Evolutionary conservation across 2,329 filamentous ascomycete species (phyloP).

Genomic region (Tolypocladium nubicola): DNA sequence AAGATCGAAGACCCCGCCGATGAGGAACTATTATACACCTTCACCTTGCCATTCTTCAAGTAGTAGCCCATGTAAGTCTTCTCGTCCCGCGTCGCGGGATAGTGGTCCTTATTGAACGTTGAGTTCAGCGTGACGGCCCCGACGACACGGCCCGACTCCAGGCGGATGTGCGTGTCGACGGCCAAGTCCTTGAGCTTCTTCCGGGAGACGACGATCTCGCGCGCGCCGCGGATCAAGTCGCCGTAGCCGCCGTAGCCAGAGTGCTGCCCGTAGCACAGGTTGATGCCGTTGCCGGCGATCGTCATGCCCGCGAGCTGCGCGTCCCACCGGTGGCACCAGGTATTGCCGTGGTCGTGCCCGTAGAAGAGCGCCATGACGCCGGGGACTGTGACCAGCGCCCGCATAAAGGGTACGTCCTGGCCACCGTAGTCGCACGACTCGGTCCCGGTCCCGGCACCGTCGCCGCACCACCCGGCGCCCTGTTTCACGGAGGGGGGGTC

Average conservation of each 20-base stretch:
- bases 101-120: conserved; percentile 47
- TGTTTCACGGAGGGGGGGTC: conserved; percentile 29
- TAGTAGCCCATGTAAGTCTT: conserved; percentile 11
- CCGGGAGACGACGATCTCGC: conserved; percentile 41
- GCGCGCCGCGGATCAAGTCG: conserved; percentile 48
- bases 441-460: conserved; percentile 23
- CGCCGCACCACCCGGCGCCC: conserved; percentile 32
- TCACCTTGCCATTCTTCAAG: not conserved
- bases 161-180: conserved; percentile 49
- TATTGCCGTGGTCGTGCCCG: conserved; percentile 56
- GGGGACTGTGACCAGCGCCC: conserved; percentile 40
- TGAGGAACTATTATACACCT: not conserved
- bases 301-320: conserved; percentile 21
- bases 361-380: conserved; percentile 49
- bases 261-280: conserved; percentile 52
- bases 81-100: conserved; percentile 31
- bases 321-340: conserved; percentile 45
- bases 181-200: conserved; percentile 25
- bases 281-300: conserved; percentile 29
- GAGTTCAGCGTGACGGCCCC: conserved; percentile 44
- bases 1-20: not conserved
- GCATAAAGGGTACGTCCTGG: conserved; percentile 53
- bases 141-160: conserved; percentile 43
- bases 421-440: conserved; percentile 28
- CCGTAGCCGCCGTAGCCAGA: conserved; percentile 63